phyloP scores from a whole-genome alignment of 1,284 basidiomycete genomes.

The Hymenochaete sp. region DNA sequence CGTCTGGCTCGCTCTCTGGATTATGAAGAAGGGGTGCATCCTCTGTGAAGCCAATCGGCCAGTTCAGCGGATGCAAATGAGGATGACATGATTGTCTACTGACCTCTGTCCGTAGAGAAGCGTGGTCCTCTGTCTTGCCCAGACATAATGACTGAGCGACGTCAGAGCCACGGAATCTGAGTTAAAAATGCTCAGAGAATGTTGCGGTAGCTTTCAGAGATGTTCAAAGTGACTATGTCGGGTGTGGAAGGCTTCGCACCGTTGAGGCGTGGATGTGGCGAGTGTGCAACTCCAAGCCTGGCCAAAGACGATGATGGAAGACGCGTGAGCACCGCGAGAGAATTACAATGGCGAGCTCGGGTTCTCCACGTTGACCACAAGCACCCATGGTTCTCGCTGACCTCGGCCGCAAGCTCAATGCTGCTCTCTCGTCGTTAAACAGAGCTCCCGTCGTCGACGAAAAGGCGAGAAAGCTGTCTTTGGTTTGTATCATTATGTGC shows the following conservation, averaged over 20 bases:
- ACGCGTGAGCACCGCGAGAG: not conserved
- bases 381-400: conserved; percentile 92
- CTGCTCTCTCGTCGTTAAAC: conserved; percentile 86
- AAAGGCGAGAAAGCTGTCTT: conserved; percentile 44
- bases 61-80: not conserved
- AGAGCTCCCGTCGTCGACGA: conserved; percentile 83
- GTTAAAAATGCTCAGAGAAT: not conserved
- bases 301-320: too few species aligned
- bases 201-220: too few species aligned
- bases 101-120: conserved; percentile 25
- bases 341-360: not conserved
- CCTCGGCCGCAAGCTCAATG: conserved; percentile 89
- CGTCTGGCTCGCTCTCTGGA: conserved; percentile 26
- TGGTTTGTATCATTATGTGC: conserved; percentile 17
- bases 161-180: conserved; percentile 7
- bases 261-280: too few species aligned
- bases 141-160: too few species aligned
- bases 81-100: not conserved
- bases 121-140: conserved; percentile 23
- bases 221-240: too few species aligned
- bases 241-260: too few species aligned
- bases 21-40: conserved; percentile 45
- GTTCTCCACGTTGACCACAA: not conserved
- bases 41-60: conserved; percentile 32
- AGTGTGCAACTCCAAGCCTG: too few species aligned